Evolutionary conservation across 2,329 filamentous ascomycete species (phyloP), one percentile per base, ranked within the genome.

Genomic region (Sporothrix euskadiensis): DNA sequence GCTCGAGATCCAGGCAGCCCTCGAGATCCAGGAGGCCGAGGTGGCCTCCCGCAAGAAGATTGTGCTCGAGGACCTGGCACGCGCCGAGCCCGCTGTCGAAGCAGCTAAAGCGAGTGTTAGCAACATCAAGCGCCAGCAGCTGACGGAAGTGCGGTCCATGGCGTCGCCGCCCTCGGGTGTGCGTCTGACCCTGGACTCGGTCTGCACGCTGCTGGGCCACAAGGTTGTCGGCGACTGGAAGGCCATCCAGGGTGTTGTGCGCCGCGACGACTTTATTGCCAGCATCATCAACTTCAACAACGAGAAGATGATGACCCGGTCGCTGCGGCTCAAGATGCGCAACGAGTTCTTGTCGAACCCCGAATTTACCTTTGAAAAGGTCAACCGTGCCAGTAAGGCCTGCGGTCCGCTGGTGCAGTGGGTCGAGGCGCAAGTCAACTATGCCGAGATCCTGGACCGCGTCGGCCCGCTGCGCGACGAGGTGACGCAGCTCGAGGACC

Each of bases 281-380:
- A 98, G 93, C 83, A 99, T 99, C 79, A 92, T 98, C 81, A 94
- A 94, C 81, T 99, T 98, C 80, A 93, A 98, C 85, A 99, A 98
- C 79, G 94, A 96, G 82, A 91, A 87, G 80, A 92, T 96, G 82
- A 98, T 99, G 95, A 99, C 95, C 19, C 91, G 90, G 78, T 83
- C 85, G 35, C 87, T 96, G 77, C 89, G 96, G 69, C 85, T 89
- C 77, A 97, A 94, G 86, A 98, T 99, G 95, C 91, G 92, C 78
- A 93, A 91, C 74, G 94, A 98, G 57, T 99, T 93, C 83, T 84
- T 99, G 75, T 94, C 93, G 16, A 96, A 97, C 81, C 92, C 95
- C 4, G 94, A 98, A 74, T 99, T 98, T 82, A 98, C 94, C 0
- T 97, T 94, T 78, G 96, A 99, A 80, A 93, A 93, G 81, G 96